These are phyloP conservation scores for Xylaria longipes DNA, from an alignment of 495 filamentous ascomycete genomes.

Conservation along the genomic window DNA sequence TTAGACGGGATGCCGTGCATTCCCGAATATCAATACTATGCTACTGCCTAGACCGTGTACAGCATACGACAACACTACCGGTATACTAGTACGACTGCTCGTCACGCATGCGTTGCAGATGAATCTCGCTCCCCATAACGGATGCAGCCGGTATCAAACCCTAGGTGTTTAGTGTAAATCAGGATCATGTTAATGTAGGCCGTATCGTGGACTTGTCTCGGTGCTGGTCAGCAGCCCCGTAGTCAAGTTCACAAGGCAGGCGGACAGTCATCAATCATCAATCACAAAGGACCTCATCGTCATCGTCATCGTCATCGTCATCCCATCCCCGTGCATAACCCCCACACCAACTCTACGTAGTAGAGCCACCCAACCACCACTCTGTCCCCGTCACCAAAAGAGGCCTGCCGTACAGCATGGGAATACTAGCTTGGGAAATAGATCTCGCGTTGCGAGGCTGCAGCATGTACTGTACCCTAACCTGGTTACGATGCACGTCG, in stretches of 20 bases:
- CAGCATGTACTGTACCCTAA: slow-evolving; percentile 18
- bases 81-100: slow-evolving; percentile 1
- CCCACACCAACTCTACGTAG: slow-evolving; percentile 12
- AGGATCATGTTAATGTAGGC: background rate
- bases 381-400: background rate
- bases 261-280: slow-evolving; percentile 20
- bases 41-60: background rate
- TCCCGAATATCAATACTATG: background rate
- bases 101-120: slow-evolving; percentile 16
- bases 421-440: background rate
- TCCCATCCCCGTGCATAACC: slow-evolving; percentile 14
- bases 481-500: slow-evolving; percentile 7
- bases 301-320: slow-evolving; percentile 4
- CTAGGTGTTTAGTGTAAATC: slow-evolving; percentile 4
- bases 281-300: background rate
- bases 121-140: slow-evolving; percentile 13
- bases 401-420: background rate
- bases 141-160: slow-evolving; percentile 13
- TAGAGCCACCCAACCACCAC: slow-evolving; percentile 8
- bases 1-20: slow-evolving; percentile 13
- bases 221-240: slow-evolving; percentile 17
- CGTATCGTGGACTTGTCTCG: background rate
- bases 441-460: slow-evolving; percentile 24
- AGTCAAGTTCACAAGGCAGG: background rate
- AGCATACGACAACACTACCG: background rate